Conservation (phyloP, 306 rosid genomes). For the Cicer chorassanicum region DNA sequence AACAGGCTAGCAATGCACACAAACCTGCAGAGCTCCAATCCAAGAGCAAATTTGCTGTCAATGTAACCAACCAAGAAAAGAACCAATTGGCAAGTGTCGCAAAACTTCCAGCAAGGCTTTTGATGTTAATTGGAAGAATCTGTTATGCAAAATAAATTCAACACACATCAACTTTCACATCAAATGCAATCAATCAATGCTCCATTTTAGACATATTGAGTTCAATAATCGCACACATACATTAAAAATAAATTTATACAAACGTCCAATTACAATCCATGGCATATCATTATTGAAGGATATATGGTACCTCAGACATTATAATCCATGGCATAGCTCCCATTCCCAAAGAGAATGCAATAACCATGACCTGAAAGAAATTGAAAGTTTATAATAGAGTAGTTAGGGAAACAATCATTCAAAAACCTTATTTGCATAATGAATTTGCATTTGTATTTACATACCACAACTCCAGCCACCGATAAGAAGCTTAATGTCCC, state of each 20-base stretch:
- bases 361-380: slow-evolving; percentile 76
- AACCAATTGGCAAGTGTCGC: slow-evolving; percentile 97
- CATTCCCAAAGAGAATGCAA: slow-evolving; percentile 80
- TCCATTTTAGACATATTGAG: slow-evolving; percentile 7
- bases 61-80: slow-evolving; percentile 67
- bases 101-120: slow-evolving; percentile 92
- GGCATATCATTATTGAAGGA: slow-evolving; percentile 8
- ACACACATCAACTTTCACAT: slow-evolving; percentile 35
- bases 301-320: slow-evolving; percentile 89
- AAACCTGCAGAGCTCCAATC: slow-evolving; percentile 90
- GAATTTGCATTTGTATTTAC: slow-evolving; percentile 41
- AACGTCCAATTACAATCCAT: not conserved
- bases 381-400: slow-evolving; percentile 33
- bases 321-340: slow-evolving; percentile 99
- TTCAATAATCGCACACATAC: not conserved
- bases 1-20: slow-evolving; percentile 36
- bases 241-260: too few species aligned
- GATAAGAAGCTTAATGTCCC: slow-evolving; percentile 60
- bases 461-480: slow-evolving; percentile 88
- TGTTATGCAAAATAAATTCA: slow-evolving; percentile 44
- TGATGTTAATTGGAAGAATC: slow-evolving; percentile 92
- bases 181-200: slow-evolving; percentile 22
- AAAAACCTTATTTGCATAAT: slow-evolving; percentile 12
- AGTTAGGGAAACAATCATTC: slow-evolving; percentile 32
- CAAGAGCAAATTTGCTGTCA: slow-evolving; percentile 89